These are phyloP conservation scores for Neocatenulostroma microsporum DNA, from an alignment of 2,329 filamentous ascomycete species.

Conservation along the genomic window DNA sequence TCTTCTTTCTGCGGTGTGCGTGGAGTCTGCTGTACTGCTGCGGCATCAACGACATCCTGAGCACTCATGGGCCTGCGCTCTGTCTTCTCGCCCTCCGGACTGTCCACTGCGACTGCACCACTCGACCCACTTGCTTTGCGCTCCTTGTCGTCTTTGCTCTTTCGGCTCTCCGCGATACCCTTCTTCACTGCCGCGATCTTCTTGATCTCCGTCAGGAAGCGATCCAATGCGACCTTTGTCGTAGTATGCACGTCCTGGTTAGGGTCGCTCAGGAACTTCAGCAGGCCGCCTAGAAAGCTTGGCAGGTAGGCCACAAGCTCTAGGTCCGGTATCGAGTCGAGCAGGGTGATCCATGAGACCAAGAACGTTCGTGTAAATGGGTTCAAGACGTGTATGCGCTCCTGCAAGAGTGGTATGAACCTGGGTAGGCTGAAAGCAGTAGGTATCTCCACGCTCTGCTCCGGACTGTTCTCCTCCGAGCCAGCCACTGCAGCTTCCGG, in stretches of 20 bases:
- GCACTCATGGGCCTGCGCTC: too few relatives aligned
- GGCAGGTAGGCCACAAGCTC: constrained; percentile 90
- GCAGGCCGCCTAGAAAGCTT: constrained; percentile 78
- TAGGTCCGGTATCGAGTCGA: constrained; percentile 94
- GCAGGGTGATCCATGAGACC: constrained; percentile 87
- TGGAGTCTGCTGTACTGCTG: not conserved
- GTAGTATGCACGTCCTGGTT: constrained; percentile 93
- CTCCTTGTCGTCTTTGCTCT: constrained; percentile 46
- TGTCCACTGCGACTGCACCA: constrained; percentile 7
- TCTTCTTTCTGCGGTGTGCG: constrained; percentile 4
- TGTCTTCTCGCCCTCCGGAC: constrained; percentile 9
- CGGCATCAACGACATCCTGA: too few relatives aligned
- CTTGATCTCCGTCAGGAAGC: constrained; percentile 88
- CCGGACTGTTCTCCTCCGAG: constrained; percentile 26
- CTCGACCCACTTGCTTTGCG: constrained; percentile 21
- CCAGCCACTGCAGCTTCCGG: constrained; percentile 44
- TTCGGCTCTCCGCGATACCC: constrained; percentile 79
- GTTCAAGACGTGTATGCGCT: constrained; percentile 88
- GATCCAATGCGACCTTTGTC: constrained; percentile 79
- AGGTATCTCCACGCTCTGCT: constrained; percentile 47
- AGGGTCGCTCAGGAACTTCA: constrained; percentile 85
- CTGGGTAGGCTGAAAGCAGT: constrained; percentile 88
- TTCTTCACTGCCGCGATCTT: constrained; percentile 89
- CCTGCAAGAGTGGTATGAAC: constrained; percentile 89
- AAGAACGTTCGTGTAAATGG: constrained; percentile 92